Evolutionary conservation across 2,329 filamentous ascomycete genomes (phyloP), one percentile per base, ranked within the genome.

Genomic region (Sclerotinia spermophila): DNA sequence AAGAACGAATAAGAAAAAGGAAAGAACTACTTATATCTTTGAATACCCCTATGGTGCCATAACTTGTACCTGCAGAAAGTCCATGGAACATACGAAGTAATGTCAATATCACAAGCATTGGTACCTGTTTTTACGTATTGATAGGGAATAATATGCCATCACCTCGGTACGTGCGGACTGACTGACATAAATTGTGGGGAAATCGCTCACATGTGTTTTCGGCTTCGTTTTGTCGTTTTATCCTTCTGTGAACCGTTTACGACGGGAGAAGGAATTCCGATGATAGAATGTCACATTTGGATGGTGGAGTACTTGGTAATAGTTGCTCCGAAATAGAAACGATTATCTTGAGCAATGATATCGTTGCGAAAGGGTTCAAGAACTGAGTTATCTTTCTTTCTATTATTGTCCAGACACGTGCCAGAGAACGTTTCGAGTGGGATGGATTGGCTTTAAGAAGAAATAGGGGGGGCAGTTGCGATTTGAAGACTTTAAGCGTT

Each of bases 161-260:
- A 60, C 66, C 66, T 60, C 66, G 66, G 66, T 45, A 60, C 7
- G 48, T 38, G 66, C 53, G 38, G 24, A 53, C 48, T 53, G n/a
- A 53, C 27, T 53, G 48, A 61, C 53, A 48, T 68, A 6, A 68
- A 27, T 35, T 15, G 27, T 48, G 38, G 30, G 19, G 40, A 27
- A 60, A 59, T 33, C 48, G 27, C 53, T 60, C n/a, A 60, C 66
- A 68, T 68, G 66, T 68, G 40, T 68, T 58, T 35, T 60, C 40
- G 66, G 66, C 40, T 27, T 38, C 61, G 44, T 38, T 59, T 59
- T 17, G 45, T 27, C 35, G 56, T 7, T 64, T 38, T n/a, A 51
- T 35, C 27, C 19, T 44, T 24, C 5, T n/a, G 38, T n/a, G 24
- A 38, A 51, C 24, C 33, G 30, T 51, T n/a, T n/a, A n/a, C n/a